phyloP scores from a whole-genome alignment of 202 grass and related monocot species.

The Digitaria exilis region DNA sequence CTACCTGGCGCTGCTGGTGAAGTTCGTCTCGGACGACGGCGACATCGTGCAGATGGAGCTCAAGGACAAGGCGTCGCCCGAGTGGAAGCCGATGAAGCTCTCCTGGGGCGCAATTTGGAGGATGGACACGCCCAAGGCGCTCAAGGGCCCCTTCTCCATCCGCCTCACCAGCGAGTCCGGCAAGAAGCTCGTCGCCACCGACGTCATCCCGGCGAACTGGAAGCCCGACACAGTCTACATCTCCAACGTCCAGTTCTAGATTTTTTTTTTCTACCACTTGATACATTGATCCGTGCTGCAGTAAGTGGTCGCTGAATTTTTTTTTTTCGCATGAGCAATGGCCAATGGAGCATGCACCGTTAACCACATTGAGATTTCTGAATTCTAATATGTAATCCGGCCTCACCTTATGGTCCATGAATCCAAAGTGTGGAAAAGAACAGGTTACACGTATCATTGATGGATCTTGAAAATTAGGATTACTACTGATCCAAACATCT shows the following conservation, averaged over 20 bases:
- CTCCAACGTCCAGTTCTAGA: conserved; percentile 40
- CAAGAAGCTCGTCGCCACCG: conserved; percentile 15
- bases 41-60: conserved; percentile 45
- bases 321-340: conserved; percentile 11
- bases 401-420: not conserved
- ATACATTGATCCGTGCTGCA: not conserved
- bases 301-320: not conserved
- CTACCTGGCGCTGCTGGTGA: conserved; percentile 54
- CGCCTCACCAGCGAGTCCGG: conserved; percentile 40
- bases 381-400: not conserved
- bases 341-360: not conserved
- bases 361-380: not conserved
- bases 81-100: conserved; percentile 24
- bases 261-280: not conserved
- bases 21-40: conserved; percentile 48
- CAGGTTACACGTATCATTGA: not conserved
- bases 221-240: conserved; percentile 27
- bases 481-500: not conserved
- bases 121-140: not conserved
- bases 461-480: not conserved
- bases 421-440: not conserved
- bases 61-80: conserved; percentile 18
- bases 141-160: conserved; percentile 58
- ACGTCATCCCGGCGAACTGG: conserved; percentile 53
- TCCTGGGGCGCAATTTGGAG: conserved; percentile 63